Evolutionary conservation across 2,329 filamentous ascomycete species (phyloP).

Genomic region (Aspergillus awamori): DNA sequence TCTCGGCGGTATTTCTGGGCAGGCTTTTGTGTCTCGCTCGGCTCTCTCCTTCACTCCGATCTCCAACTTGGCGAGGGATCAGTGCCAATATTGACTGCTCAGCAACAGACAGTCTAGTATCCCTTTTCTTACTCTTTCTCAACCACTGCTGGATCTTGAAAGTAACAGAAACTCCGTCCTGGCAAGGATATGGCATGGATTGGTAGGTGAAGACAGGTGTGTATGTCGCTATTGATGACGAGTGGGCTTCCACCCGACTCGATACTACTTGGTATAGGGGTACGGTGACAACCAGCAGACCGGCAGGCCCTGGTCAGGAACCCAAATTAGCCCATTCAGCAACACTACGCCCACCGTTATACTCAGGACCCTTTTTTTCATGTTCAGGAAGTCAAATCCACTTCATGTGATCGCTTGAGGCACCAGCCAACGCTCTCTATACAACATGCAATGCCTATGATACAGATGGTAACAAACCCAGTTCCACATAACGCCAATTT

Average conservation of each 20-base stretch:
- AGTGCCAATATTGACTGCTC: neutral
- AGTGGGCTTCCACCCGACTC: neutral
- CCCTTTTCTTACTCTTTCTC: neutral
- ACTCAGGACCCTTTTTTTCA: neutral
- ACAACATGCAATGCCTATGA: slow-evolving; percentile 30
- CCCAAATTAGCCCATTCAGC: neutral
- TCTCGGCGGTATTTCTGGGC: slow-evolving; percentile 3
- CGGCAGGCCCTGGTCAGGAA: neutral
- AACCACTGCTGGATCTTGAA: neutral
- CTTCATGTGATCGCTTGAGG: slow-evolving; percentile 17
- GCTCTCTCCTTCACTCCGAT: neutral
- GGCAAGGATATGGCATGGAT: neutral
- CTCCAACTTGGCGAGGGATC: neutral
- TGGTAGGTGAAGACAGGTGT: neutral
- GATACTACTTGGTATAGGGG: neutral
- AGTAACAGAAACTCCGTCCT: neutral
- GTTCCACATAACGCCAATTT: slow-evolving; percentile 30
- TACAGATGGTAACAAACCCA: slow-evolving; percentile 30
- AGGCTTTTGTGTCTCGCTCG: neutral
- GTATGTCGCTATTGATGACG: neutral
- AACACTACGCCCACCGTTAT: neutral
- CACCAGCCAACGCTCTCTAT: slow-evolving; percentile 27
- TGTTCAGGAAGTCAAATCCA: neutral
- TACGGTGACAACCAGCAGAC: neutral
- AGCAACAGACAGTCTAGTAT: neutral